Base-by-base conservation (phyloP, 176 grass and related monocot species). In the Poa annua region DNA sequence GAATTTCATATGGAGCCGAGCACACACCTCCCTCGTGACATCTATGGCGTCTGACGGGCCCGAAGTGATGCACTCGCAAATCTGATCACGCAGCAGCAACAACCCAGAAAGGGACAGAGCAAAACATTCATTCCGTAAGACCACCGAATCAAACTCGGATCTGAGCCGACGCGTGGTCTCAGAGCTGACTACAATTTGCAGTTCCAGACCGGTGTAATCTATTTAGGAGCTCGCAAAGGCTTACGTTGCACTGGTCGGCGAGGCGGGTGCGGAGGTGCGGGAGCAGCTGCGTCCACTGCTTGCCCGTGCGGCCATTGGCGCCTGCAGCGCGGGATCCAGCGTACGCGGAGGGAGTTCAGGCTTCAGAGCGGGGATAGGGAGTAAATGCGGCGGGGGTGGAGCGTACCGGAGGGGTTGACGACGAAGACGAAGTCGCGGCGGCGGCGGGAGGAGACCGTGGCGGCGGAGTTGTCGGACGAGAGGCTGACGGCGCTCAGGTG, bases 211-310 rank as follows among this genome's bases (percentile, higher is more conserved):
- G 24, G 14, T 4, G 55, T 34, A 38, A 85, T 56, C 32, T n/a
- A 86, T 75, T 67, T 79, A 48, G 14, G 19, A 50, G 73, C 8
- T 53, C 68, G 3, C 8, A 3, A 19, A 60, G 75, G 60, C 85
- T 89, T 78, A 98, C 96, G 66, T 95, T 95, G 92, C 90, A 98
- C 34, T 90, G 87, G 51, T 92, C 89, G 35, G 82, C 86, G 42
- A 98, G 92, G 73, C 92, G 89, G 80, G 91, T 95, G 47, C 68
- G 86, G 76, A 98, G 89, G 67, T 90, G 71, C 10, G 96, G 92
- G 75, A 98, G 89, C 83, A 98, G 63, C 76, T 92, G 92, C 85
- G 91, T 98, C 96, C 96, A 98, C 67, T 98, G 88, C 80, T 90
- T 93, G 19, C 96, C 93, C 21, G 96, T 98, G 72, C 89, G 83